Conservation (phyloP, 352 stramenopile species). For the Phytophthora syringae region DNA sequence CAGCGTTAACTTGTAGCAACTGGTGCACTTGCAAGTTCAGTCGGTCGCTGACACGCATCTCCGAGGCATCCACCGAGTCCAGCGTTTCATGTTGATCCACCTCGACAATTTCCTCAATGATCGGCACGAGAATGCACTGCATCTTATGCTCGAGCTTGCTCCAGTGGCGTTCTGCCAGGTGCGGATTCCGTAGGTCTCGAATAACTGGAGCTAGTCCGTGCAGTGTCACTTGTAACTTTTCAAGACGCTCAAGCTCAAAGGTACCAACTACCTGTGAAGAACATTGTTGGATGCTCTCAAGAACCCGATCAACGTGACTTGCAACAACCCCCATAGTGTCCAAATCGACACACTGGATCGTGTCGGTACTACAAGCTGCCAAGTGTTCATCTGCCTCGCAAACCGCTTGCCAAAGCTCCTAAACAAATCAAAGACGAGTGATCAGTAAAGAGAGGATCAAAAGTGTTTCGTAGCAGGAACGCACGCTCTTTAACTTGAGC, state of each 20-base stretch:
- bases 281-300: slow-evolving; percentile 30
- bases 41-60: neutral
- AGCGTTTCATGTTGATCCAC: neutral
- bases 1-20: slow-evolving; percentile 55
- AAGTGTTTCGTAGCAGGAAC: slow-evolving; percentile 2
- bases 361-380: slow-evolving; percentile 36
- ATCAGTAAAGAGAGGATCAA: neutral
- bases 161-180: slow-evolving; percentile 71
- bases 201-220: slow-evolving; percentile 60
- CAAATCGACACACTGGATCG: slow-evolving; percentile 54
- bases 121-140: slow-evolving; percentile 43
- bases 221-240: slow-evolving; percentile 48
- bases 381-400: slow-evolving; percentile 59
- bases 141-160: slow-evolving; percentile 78
- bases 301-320: slow-evolving; percentile 25
- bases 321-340: slow-evolving; percentile 37
- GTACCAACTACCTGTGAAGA: slow-evolving; percentile 4
- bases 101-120: neutral
- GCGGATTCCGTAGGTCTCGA: slow-evolving; percentile 64
- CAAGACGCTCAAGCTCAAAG: slow-evolving; percentile 46
- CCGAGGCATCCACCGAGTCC: neutral
- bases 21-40: slow-evolving; percentile 56
- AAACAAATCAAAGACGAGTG: neutral
- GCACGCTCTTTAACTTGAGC: slow-evolving; percentile 59
- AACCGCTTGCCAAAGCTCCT: slow-evolving; percentile 68